A percentile compares a stretch with the other conserved stretches of the same genome.
Evolutionary conservation across 305 asterid species (phyloP).

Genomic region (Fraxinus floribunda): DNA sequence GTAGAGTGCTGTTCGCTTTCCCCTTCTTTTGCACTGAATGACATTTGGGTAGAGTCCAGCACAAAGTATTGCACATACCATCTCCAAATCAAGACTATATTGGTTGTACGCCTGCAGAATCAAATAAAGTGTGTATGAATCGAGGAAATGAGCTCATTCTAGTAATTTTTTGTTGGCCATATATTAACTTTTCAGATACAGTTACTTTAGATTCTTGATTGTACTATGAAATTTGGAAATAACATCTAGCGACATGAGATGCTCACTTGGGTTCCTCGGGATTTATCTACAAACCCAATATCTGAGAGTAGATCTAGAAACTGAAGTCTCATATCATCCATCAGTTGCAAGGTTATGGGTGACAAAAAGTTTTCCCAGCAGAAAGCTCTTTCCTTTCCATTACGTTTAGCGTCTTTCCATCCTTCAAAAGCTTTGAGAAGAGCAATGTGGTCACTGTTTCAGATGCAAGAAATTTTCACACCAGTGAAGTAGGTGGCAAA

Average conservation of each 20-base stretch:
- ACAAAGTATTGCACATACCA: constrained; percentile 90
- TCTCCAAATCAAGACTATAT: constrained; percentile 78
- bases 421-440: constrained; percentile 93
- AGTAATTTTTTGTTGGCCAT: not conserved
- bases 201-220: not conserved
- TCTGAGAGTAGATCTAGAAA: constrained; percentile 77
- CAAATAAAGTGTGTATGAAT: constrained; percentile 1
- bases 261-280: constrained; percentile 62
- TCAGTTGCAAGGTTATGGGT: constrained; percentile 76
- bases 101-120: constrained; percentile 67
- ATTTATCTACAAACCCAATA: constrained; percentile 85
- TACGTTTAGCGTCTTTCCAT: constrained; percentile 77
- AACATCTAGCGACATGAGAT: constrained; percentile 14
- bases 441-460: constrained; percentile 86
- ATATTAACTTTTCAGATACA: not conserved
- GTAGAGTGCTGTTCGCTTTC: constrained; percentile 79
- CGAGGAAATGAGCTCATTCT: not conserved
- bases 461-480: constrained; percentile 14
- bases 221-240: not conserved
- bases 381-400: constrained; percentile 58
- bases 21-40: constrained; percentile 92
- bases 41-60: constrained; percentile 97
- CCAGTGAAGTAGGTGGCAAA: constrained; percentile 8
- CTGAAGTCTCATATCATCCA: constrained; percentile 85
- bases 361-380: constrained; percentile 94